Base-by-base conservation (phyloP, 1,139 yeast genomes). In the Zygoascus sp. region DNA sequence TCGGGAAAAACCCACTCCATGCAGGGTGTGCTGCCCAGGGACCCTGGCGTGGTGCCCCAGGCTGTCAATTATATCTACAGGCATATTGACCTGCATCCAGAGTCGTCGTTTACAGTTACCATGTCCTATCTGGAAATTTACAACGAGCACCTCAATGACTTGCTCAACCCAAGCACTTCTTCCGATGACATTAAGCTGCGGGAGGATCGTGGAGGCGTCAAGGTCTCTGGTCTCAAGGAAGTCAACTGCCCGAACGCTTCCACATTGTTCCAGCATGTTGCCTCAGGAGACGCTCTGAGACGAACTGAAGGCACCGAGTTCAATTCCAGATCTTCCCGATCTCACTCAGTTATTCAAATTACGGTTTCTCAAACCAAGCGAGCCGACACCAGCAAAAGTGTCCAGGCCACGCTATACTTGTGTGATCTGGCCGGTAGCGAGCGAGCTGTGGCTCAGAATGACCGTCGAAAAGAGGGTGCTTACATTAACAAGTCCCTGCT, bases 401-500 rank as follows among this genome's bases (percentile, higher is more conserved):
- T 43, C 15, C 45, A 37, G 38, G 76, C 92, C 30, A 81, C 92
- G 0, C 75, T 92, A 34, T 86, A 94, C 21, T 72, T 92, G 49
- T 92, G 97, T 71, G 98, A 92, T 67, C 74, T 92, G 59, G 98
- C 98, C 0, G 98, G 98, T 19, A 85, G 96, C 15, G 98, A 92
- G 65, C 75, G 87, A 48, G 97, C 96, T 0, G 83, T 95, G 0
- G 75, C 84, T 1, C 88, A 89, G 59, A 67, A 74, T 0, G 96
- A 83, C 58, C 75, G 97, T 58, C 72, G 97, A 50, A 86, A 88
- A 63, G 97, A 92, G 68, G 97, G 97, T 17, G 79, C 96, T 0
- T 90, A 76, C 61, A 92, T 92, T 61, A 92, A 92, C 68, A 87
- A 88, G 62, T 89, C 97, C 0, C 74, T 90, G 40, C 70, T 92